A percentile compares a stretch with the other conserved stretches of the same genome.
phyloP scores from a whole-genome alignment of 2,329 filamentous ascomycete genomes.

The Lithohypha guttulata region DNA sequence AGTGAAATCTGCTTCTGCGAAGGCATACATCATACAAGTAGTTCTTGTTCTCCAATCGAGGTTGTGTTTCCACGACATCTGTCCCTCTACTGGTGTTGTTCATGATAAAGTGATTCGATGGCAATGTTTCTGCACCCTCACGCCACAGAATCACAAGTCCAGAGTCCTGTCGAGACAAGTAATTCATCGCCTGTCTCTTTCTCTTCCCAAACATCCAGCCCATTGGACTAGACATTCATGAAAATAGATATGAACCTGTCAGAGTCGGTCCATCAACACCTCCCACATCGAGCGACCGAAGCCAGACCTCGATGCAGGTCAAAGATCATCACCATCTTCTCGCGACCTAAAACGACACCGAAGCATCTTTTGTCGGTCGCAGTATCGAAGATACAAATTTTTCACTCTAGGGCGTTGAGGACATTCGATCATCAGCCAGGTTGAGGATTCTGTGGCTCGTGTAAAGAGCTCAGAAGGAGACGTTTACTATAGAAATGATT shows the following conservation, averaged over 20 bases:
- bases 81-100: too few species aligned
- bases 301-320: constrained; percentile 40
- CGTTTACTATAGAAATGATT: constrained; percentile 99
- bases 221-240: constrained; percentile 18
- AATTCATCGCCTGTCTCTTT: neutral
- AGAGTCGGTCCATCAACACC: constrained; percentile 23
- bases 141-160: too few species aligned
- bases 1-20: too few species aligned
- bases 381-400: constrained; percentile 42
- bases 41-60: too few species aligned
- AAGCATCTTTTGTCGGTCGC: neutral
- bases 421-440: constrained; percentile 87
- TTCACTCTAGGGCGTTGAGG: constrained; percentile 87
- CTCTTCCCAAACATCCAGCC: constrained; percentile 22
- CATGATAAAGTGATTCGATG: too few species aligned
- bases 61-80: too few species aligned
- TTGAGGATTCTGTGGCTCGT: constrained; percentile 86
- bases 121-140: too few species aligned
- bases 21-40: too few species aligned
- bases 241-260: constrained; percentile 20
- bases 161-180: too few species aligned
- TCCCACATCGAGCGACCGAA: constrained; percentile 21
- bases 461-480: constrained; percentile 84
- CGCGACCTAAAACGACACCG: constrained; percentile 22
- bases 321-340: constrained; percentile 94